phyloP scores from a whole-genome alignment of 2,329 filamentous ascomycete genomes.

The Pseudocercospora fuligena region DNA sequence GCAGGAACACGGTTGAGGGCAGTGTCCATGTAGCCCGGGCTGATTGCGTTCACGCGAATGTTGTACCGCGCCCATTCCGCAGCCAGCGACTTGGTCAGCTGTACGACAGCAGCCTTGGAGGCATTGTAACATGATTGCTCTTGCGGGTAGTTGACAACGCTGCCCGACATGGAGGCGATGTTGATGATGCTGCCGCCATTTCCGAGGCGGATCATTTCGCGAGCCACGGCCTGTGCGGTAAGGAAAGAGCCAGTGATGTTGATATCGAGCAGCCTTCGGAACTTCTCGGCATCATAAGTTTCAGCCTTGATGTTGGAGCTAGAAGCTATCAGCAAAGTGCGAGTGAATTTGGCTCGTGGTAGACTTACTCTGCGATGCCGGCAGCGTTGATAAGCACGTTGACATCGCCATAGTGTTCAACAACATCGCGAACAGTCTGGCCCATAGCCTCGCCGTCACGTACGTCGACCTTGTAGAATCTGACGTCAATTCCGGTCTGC shows the following conservation, averaged over 20 bases:
- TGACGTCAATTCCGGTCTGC: constrained; percentile 73
- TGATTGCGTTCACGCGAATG: constrained; percentile 84
- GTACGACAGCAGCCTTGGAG: constrained; percentile 79
- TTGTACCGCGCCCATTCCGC: constrained; percentile 83
- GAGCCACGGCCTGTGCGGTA: constrained; percentile 64
- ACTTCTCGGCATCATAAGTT: constrained; percentile 75
- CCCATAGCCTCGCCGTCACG: constrained; percentile 72
- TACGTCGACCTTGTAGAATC: constrained; percentile 80
- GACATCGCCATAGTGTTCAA: constrained; percentile 68
- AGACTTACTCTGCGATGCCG: constrained; percentile 71
- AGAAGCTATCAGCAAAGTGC: constrained; percentile 24
- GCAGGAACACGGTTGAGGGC: constrained; percentile 77
- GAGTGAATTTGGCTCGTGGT: not conserved
- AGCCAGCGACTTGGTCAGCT: constrained; percentile 78
- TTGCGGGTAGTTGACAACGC: constrained; percentile 61
- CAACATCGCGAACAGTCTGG: constrained; percentile 69
- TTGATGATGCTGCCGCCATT: constrained; percentile 76
- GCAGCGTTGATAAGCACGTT: constrained; percentile 81
- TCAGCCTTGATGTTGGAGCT: constrained; percentile 82
- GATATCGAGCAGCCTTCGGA: constrained; percentile 79
- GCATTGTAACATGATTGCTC: constrained; percentile 84
- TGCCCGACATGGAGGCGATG: constrained; percentile 67
- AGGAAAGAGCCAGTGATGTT: constrained; percentile 81
- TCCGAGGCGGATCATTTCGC: constrained; percentile 70
- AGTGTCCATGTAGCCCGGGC: constrained; percentile 86